Base-by-base conservation (phyloP, 805 yeast species). In the Saturnispora gosingensis region DNA sequence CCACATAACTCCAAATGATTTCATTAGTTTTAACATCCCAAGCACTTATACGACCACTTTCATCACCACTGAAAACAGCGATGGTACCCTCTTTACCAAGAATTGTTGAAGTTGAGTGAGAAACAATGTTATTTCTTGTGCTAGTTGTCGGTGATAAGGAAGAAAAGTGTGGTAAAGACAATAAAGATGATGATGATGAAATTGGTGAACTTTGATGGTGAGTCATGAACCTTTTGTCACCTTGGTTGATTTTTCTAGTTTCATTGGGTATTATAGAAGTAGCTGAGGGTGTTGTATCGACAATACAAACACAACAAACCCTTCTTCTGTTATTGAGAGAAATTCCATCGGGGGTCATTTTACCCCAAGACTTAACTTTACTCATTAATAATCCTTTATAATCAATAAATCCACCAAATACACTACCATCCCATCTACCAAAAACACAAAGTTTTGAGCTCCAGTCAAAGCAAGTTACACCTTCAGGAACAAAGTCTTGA, bases 401-500 rank as follows among this genome's bases (percentile, higher is more conserved):
- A 45, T 63, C 60, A 18, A 65, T 28, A 9, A 62, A 48, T 1
- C 64, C 56, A 15, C 65, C 64, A n/a, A 35, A 59, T 2, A 68
- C 58, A 28, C 59, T 57, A 27, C 70, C 68, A 56, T 67, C 68
- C 67, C 67, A 66, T 50, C 66, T 56, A 8, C 71, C 72, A 52
- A 63, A 65, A 0, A 62, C 53, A 2, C 67, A 47, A 20, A 57
- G 53, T 51, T 62, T 62, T 18, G 57, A 54, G 5, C 50, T 52
- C 48, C 67, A 46, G 20, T 63, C 61, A 50, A 57, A 68, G 6
- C 64, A 55, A 4, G 69, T 62, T 1, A 65, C 59, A 5, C 67
- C 68, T 40, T 64, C 59, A 3, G 70, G 70, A 16, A 61, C 56
- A 34, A 49, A 56, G 43, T 56, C 54, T 72, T 46, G 39, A 5